Evolutionary conservation across 2,329 filamentous ascomycete genomes (phyloP).

Genomic region (Elsinoe perseae): DNA sequence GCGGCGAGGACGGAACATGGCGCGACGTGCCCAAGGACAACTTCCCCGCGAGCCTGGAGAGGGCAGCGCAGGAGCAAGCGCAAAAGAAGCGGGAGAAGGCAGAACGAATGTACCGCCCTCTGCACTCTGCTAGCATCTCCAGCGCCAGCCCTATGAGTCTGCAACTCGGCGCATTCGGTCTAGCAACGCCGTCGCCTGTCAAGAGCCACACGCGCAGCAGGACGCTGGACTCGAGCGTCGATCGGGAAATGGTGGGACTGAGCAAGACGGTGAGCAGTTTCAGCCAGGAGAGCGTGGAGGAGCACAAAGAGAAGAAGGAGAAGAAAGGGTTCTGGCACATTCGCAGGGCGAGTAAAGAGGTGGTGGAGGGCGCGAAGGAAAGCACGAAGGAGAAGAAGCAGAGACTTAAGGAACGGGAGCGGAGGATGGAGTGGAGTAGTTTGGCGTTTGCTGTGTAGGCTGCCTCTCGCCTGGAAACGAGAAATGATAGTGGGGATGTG

Average conservation of each 20-base stretch:
- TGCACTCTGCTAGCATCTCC: conserved; percentile 2
- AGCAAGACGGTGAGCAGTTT: background rate
- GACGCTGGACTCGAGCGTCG: background rate
- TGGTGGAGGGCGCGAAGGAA: conserved; percentile 42
- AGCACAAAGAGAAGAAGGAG: background rate
- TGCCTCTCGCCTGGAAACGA: background rate
- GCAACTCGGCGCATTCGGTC: background rate
- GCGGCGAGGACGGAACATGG: conserved; percentile 4
- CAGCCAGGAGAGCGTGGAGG: background rate
- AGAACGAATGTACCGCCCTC: background rate
- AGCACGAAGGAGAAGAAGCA: conserved; percentile 1
- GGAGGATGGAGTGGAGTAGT: conserved; percentile 7
- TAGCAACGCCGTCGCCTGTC: no score
- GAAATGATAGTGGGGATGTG: background rate
- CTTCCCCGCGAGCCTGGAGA: background rate
- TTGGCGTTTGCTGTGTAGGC: conserved; percentile 13
- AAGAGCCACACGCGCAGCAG: background rate
- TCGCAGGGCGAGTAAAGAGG: conserved; percentile 33
- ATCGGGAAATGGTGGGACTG: background rate
- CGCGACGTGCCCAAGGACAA: background rate
- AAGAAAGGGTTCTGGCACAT: conserved; percentile 12
- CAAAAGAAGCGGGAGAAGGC: background rate
- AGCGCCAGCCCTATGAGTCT: background rate
- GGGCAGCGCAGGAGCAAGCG: background rate
- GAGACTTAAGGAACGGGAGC: background rate